Evolutionary conservation across 306 rosid genomes (phyloP), one percentile per base, ranked within the genome.

Genomic region (Dalbergia cochinchinensis): DNA sequence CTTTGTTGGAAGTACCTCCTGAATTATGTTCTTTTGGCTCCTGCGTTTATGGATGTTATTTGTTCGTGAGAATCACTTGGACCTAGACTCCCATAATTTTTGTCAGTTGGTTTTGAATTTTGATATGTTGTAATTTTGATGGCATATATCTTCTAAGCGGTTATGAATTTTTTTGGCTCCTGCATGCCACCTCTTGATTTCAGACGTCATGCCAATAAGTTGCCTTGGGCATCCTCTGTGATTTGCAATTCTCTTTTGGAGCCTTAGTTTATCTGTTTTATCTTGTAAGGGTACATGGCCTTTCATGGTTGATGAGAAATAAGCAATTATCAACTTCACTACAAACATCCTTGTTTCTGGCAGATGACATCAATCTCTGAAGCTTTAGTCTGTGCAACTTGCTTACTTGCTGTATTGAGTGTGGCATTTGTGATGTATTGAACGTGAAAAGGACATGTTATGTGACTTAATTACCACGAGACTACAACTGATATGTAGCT

Each of bases 141-240:
- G 71, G 19, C 7, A 37, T 82, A 14, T 65, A 65, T 53, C 53
- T 12, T 70, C 12, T 55, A 31, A 65, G 69, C 42, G 62, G 60
- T 55, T 53, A 33, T 34, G 34, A 73, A n/a, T n/a, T n/a, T n/a
- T n/a, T n/a, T n/a, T n/a, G n/a, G n/a, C n/a, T n/a, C n/a, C n/a
- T n/a, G 53, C 37, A n/a, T 78, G 22, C 31, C 61, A 42, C 44
- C 33, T 26, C 1, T 26, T 26, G 31, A 26, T 26, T 26, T 26
- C 31, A 26, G 31, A 26, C 31, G 3, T 26, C 31, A 26, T 26
- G 31, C 31, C 31, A 26, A 26, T 26, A 26, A 26, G 31, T 2
- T 26, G 31, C 2, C 31, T 26, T 26, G 31, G 31, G 31, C 3
- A 26, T 26, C 31, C 26, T 26, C 31, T 26, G 2, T 26, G 31